Evolutionary conservation across 1,284 basidiomycete species (phyloP), one percentile per base, ranked within the genome.

Genomic region (Fomitopsis pinicola): DNA sequence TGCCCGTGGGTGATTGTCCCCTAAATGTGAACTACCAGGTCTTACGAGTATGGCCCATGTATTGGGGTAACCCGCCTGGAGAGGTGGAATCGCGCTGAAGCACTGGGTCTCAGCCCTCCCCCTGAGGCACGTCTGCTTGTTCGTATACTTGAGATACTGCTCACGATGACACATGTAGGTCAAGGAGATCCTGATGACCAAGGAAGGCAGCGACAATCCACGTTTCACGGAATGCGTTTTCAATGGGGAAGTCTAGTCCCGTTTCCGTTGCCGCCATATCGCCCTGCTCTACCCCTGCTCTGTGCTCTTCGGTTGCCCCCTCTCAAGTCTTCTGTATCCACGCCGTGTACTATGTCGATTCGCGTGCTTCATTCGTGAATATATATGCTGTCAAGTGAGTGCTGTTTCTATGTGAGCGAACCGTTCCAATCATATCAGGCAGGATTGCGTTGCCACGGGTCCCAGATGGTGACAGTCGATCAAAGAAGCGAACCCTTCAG

Each of bases 81-180:
- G 64, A 82, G 96, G 38, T 98, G 94, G 94, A 84, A 97, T 68
- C 81, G 96, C 44, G 96, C 96, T 0, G 73, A 89, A 52, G 82
- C 83, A 17, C 80, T 96, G 50, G 94, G 93, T 6, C 78, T 97
- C 26, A 82, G 91, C 58, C 96, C 96, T 17, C 95, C 96, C 1
- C 72, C 76, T 17, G 93, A 95, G 80, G 93, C 94, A 66, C 62
- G 83, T 75, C 40, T 45, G 19, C 46, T 4, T 30, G 5, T 38
- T 42, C 35, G 3, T 44, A n/a, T 35, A 19, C 44, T 7, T 42
- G 42, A 12, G 6, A 42, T 33, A 0, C 14, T 3, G 12, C 12
- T 15, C 48, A 33, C 12, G 28, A 15, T 33, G 3, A 26, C 45
- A 14, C 14, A 1, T 58, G 12, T 63, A 95, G 93, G 82, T 95